Evolutionary conservation across 495 filamentous ascomycete species (phyloP), one percentile per base, ranked within the genome.

Genomic region (Patellaria atrata): DNA sequence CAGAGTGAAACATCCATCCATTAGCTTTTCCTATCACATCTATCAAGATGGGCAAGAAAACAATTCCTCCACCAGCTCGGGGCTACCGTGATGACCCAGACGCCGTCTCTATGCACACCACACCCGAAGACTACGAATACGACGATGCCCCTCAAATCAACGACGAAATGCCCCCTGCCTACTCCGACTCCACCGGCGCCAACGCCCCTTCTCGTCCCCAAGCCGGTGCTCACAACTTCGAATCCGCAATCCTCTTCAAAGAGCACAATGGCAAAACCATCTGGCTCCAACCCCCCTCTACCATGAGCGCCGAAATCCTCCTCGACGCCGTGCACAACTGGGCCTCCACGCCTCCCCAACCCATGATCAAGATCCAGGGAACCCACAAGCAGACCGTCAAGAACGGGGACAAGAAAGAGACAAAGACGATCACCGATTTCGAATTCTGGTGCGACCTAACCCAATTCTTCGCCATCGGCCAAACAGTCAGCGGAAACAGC

Each of bases 401-500:
- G 22, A 47, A 58, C 15, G 59, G 61, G 30, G 59, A 61, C 31
- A 63, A 67, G 35, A 59, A 62, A 31, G 53, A 61, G 38, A 54
- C 35, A 19, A 46, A 58, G 22, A 47, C 39, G 3, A 45, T 69
- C 28, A 61, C 55, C 27, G 67, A 72, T 48, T 70, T 72, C 43
- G 57, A 65, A 41, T 50, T 77, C 30, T 42, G 45, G 7, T 48
- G 73, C 30, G 61, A 69, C 15, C 47, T 77, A 23, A 62, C 63
- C 0, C 55, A 58, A 0, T 66, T 64, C 30, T 57, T 76, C 2
- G 32, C 43, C 18, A 22, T 16, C 22, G 35, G 35, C n/a, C 46
- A 37, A 27, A 25, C 38, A 15, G 17, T 14, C 4, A 10, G 14
- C 17, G 33, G 40, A 13, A 23, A 33, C 0, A 15, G 19, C 7